Conservation (phyloP, 495 filamentous ascomycete genomes). For the Penicillium riverlandense region DNA sequence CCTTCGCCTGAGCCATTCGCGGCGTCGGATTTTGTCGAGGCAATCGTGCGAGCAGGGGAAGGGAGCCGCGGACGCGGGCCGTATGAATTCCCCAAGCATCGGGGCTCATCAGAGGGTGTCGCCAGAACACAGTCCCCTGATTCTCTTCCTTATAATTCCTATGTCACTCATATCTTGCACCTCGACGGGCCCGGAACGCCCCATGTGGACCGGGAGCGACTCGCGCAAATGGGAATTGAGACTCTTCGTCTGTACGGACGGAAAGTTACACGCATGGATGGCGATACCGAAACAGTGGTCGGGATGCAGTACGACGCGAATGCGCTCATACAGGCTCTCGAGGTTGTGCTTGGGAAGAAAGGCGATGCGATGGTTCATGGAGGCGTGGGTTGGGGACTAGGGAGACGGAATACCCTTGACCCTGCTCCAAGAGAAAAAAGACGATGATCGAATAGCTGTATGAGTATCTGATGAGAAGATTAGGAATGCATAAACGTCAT, state of each 20-base stretch:
- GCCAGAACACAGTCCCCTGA: background rate
- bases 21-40: conserved; percentile 70
- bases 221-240: conserved; percentile 64
- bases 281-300: conserved; percentile 17
- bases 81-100: background rate
- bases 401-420: conserved; percentile 63
- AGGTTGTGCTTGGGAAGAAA: conserved; percentile 66
- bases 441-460: background rate
- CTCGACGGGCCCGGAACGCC: conserved; percentile 69
- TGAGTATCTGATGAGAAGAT: background rate
- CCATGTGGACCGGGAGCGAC: conserved; percentile 55
- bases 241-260: conserved; percentile 70
- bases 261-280: conserved; percentile 35
- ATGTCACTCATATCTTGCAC: conserved; percentile 82
- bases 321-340: conserved; percentile 67
- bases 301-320: conserved; percentile 71
- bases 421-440: conserved; percentile 22
- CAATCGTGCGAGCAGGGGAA: conserved; percentile 59
- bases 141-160: conserved; percentile 38
- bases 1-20: conserved; percentile 51
- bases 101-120: background rate
- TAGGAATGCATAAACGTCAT: too few species aligned
- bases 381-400: conserved; percentile 38
- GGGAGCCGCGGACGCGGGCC: conserved; percentile 33
- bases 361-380: conserved; percentile 45